Evolutionary conservation across 768 basidiomycete genomes (phyloP).

Genomic region (Boletus vermiculosoides): DNA sequence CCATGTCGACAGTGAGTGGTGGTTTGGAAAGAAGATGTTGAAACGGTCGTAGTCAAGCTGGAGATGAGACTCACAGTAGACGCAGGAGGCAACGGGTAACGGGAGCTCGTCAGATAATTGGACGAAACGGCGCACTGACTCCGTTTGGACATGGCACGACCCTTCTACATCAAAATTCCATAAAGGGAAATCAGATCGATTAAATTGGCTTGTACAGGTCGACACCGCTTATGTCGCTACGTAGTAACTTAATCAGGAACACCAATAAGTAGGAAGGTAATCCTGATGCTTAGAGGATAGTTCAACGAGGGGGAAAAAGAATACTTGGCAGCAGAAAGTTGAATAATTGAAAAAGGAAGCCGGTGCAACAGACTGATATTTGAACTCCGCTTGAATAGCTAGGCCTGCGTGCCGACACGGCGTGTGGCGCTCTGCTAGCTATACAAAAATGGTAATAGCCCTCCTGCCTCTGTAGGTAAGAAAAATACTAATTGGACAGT

Average conservation of each 20-base stretch:
- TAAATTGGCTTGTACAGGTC: neutral
- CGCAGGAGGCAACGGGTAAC: neutral
- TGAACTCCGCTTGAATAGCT: neutral
- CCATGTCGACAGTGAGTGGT: constrained; percentile 13
- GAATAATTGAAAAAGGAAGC: neutral
- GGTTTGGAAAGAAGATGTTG: neutral
- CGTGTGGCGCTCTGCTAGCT: too few species aligned
- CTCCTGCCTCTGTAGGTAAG: too few species aligned
- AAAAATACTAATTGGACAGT: too few species aligned
- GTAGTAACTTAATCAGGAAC: neutral
- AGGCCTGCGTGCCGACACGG: neutral
- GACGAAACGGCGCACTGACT: neutral
- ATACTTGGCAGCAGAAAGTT: neutral
- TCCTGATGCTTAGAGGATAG: too few species aligned
- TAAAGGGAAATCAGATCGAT: neutral
- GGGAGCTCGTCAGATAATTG: neutral
- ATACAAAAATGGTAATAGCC: neutral
- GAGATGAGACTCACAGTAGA: constrained; percentile 8
- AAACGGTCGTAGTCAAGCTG: neutral
- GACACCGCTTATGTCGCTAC: neutral
- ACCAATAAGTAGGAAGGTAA: neutral
- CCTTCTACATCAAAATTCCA: neutral
- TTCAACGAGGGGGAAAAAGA: too few species aligned
- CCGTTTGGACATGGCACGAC: neutral
- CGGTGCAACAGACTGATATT: neutral